Evolutionary conservation across 1,284 basidiomycete genomes (phyloP).

Genomic region (Leccinum angustisporum): DNA sequence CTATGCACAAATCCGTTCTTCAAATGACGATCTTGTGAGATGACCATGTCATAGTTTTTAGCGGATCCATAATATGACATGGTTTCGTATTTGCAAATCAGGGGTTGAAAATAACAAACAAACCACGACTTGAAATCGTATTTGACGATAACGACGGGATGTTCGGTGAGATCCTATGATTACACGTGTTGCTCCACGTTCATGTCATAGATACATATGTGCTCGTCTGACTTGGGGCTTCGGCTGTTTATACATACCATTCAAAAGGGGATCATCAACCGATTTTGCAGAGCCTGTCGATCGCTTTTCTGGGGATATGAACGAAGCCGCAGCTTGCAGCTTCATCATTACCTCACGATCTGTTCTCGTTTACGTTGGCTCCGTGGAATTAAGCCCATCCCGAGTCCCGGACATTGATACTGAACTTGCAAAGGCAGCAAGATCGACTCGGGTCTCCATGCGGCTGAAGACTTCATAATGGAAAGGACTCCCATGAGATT

Average conservation of each 20-base stretch:
- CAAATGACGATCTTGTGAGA: not conserved
- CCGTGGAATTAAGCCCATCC: conserved; percentile 12
- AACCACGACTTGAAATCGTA: conserved; percentile 14
- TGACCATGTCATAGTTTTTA: not conserved
- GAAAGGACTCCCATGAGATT: conserved; percentile 2
- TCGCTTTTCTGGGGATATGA: conserved; percentile 26
- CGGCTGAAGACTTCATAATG: conserved; percentile 13
- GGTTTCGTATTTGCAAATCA: conserved; percentile 24
- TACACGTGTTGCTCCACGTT: conserved; percentile 26
- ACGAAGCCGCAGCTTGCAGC: conserved; percentile 16
- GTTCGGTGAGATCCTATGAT: conserved; percentile 14
- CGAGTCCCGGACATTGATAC: conserved; percentile 12
- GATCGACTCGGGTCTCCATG: conserved; percentile 23
- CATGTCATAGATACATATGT: conserved; percentile 2
- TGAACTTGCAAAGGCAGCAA: conserved; percentile 13
- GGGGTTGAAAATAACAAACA: not conserved
- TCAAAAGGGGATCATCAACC: conserved; percentile 7
- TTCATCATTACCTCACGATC: conserved; percentile 24
- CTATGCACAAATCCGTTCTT: not conserved
- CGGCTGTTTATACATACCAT: conserved; percentile 4
- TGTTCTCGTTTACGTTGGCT: conserved; percentile 9
- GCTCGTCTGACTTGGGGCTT: not conserved
- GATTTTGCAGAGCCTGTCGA: conserved; percentile 21
- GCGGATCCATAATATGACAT: conserved; percentile 1
- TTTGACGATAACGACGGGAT: conserved; percentile 31